These are phyloP conservation scores for Scedosporium minutisporum DNA, from an alignment of 2,329 filamentous ascomycete species.

Conservation along the genomic window DNA sequence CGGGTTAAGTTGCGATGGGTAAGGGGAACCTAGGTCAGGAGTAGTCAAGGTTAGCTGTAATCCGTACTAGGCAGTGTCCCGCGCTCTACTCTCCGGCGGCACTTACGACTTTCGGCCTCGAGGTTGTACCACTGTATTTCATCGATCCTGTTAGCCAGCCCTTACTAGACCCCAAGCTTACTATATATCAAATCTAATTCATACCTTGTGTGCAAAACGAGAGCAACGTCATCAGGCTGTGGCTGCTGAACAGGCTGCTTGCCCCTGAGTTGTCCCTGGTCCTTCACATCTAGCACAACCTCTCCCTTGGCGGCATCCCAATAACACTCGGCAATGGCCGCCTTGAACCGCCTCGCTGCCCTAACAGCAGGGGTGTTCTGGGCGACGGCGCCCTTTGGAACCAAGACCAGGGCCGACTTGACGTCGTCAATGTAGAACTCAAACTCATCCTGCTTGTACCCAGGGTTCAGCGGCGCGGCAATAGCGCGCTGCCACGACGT, in stretches of 20 bases:
- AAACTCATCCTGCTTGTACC: conserved; percentile 83
- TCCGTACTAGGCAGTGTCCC: not conserved
- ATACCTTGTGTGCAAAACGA: conserved; percentile 68
- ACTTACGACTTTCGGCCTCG: conserved; percentile 69
- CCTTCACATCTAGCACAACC: conserved; percentile 70
- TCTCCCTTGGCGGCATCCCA: conserved; percentile 57
- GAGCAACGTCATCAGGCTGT: conserved; percentile 67
- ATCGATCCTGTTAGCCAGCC: conserved; percentile 7
- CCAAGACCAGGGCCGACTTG: conserved; percentile 66
- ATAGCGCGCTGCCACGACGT: conserved; percentile 75
- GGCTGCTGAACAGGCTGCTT: conserved; percentile 34
- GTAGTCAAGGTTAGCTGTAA: not conserved
- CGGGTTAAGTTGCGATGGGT: conserved; percentile 72
- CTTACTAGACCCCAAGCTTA: not conserved
- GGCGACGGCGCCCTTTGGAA: conserved; percentile 60
- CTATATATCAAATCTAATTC: conserved; percentile 4
- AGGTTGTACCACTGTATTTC: conserved; percentile 59
- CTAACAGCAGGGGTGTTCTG: conserved; percentile 62
- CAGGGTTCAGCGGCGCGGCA: conserved; percentile 77
- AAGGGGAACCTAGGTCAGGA: conserved; percentile 51
- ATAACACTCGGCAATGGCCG: conserved; percentile 80
- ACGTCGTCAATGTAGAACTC: conserved; percentile 89
- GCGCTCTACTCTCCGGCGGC: not conserved
- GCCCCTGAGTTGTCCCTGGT: conserved; percentile 54
- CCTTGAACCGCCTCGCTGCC: conserved; percentile 68